Conservation (phyloP, 78 protist genomes). For the Mantamonas sphyraenae region DNA sequence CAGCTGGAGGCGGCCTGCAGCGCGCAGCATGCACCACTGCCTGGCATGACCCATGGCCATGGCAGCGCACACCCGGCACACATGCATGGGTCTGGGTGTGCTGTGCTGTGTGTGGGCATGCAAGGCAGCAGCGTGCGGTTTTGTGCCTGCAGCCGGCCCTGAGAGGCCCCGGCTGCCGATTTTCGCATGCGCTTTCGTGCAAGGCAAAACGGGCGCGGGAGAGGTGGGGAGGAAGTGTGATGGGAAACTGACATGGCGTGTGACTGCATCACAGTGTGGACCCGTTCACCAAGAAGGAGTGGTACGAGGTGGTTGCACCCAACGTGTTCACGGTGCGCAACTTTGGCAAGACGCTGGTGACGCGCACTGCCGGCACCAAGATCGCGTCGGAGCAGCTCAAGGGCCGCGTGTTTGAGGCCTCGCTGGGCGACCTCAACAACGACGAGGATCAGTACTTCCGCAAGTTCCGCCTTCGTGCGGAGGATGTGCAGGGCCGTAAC, state of each 20-base stretch:
- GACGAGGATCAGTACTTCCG: constrained; percentile 87
- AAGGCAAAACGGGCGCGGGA: not conserved
- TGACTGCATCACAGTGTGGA: too few relatives aligned
- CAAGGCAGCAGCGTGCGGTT: not conserved
- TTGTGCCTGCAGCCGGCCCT: not conserved
- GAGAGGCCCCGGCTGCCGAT: not conserved
- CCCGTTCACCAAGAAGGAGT: constrained; percentile 94
- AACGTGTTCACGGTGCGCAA: constrained; percentile 64
- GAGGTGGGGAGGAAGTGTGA: too few relatives aligned
- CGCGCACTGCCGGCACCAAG: constrained; percentile 85
- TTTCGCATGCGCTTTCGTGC: not conserved
- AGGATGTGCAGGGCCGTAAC: constrained; percentile 90
- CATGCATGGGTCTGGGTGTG: not conserved
- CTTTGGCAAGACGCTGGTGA: constrained; percentile 91
- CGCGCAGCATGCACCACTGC: too few relatives aligned
- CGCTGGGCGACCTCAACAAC: constrained; percentile 88
- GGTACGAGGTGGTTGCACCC: constrained; percentile 97
- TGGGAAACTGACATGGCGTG: too few relatives aligned
- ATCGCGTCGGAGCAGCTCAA: constrained; percentile 86
- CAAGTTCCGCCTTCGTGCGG: constrained; percentile 82
- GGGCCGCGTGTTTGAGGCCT: constrained; percentile 94
- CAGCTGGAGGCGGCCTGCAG: not conserved
- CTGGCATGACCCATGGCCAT: too few relatives aligned
- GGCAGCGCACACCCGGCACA: too few relatives aligned
- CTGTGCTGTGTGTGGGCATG: not conserved